Base-by-base conservation (phyloP, 2,329 filamentous ascomycete species). In the Aspergillus aculeatinus region DNA sequence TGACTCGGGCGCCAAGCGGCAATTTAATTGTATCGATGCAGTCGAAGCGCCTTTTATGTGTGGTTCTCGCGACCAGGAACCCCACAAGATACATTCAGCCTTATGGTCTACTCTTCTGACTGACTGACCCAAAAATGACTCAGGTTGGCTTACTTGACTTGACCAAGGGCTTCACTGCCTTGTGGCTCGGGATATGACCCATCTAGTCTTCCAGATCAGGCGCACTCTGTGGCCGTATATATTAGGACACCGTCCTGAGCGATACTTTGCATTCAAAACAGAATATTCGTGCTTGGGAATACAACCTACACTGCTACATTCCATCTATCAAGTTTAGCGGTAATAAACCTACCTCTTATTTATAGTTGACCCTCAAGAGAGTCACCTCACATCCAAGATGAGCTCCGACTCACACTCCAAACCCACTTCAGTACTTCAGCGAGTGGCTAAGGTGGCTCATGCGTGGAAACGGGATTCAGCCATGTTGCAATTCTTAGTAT, bases 401-500 rank as follows among this genome's bases (percentile, higher is more conserved):
- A 42, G 48, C 50, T 61, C 59, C 47, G 50, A 48, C 33, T 48
- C 35, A 16, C 60, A 49, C 19, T 51, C 53, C 35, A 62, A 62
- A 52, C 49, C 58, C 47, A 47, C 55, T 33, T 48, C 60, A 14
- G 48, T 60, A 29, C 56, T 62, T 21, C 57, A 60, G 14, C 60
- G 47, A 23, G 39, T 62, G 12, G 50, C 50, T 29, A 59, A 57
- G 12, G 53, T 63, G 31, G 52, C 57, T 39, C 58, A 60, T 16
- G 42, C 60, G 14, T 63, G 51, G 57, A 65, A 60, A 49, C 60
- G 59, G 29, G 63, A 65, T n/a, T 67, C 61, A 39, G 60, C 51
- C 51, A 60, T 70, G 48, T 51, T 67, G 48, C 56, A 60, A 44
- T 68, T 72, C 53, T 56, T 74, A 35, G 62, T 67, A 12, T 75